Base-by-base conservation (phyloP, 352 stramenopile species). In the Globisporangium ultimum region DNA sequence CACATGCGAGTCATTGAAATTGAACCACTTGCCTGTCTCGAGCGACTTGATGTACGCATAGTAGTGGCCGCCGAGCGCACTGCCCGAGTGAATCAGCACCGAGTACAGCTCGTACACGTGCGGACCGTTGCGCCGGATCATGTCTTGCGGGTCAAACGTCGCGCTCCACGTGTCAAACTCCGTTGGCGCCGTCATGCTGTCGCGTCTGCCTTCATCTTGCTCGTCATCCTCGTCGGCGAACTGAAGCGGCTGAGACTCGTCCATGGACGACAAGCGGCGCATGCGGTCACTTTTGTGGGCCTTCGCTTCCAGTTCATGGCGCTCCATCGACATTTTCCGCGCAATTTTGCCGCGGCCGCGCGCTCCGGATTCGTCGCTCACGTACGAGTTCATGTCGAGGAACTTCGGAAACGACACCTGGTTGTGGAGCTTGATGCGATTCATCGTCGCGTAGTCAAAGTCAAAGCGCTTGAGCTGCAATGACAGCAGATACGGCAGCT, bases 21-120 rank as follows among this genome's bases (percentile, higher is more conserved):
- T 90, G 66, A 88, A 93, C 87, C 87, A 96, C 52, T 86, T 84
- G 40, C 70, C 84, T 10, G 63, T 81, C 50, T 93, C 87, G 21
- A 94, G 71, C 55, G 80, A 89, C 60, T 92, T 93, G 61, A 98
- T 98, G 73, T 96, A 98, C 22, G 92, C 91, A 64, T 96, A 98
- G 70, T 98, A 98, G 68, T 98, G 93, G 12, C 93, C 93, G 21
- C 88, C 87, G 20, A 96, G 65, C 2, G 93, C 90, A 52, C 91
- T 96, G n/a, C 93, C 93, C 38, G 78, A 93, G 70, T 98, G 92
- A 46, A 98, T 94, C 8, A 98, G 72, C 22, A 98, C 87, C 21
- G 85, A 96, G 66, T 97, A 96, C 50, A 98, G 70, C 63, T 97
- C 88, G 64, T 97, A 98, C 45, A 96, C 80, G 46, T 87, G 75